Evolutionary conservation across 495 filamentous ascomycete species (phyloP).

Genomic region (Penicillium bovifimosum): DNA sequence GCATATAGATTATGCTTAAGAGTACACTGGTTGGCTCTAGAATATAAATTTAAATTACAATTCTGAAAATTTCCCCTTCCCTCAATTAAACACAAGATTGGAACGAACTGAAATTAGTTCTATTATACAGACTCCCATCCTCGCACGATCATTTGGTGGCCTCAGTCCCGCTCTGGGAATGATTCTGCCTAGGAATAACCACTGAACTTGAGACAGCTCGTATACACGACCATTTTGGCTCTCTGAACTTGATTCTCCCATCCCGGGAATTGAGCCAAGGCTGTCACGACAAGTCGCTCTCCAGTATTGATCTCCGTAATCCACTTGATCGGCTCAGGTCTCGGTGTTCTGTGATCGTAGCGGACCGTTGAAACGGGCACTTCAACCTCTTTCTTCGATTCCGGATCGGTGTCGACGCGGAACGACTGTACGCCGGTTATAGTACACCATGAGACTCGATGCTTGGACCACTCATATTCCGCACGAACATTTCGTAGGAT

Average conservation of each 20-base stretch:
- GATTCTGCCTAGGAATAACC: not conserved
- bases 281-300: not conserved
- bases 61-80: not conserved
- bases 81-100: not conserved
- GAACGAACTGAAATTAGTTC: no score
- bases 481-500: conserved; percentile 1
- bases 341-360: not conserved
- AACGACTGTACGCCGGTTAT: not conserved
- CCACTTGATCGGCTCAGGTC: not conserved
- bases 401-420: not conserved
- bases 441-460: not conserved
- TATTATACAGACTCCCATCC: no score
- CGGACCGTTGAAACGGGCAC: not conserved
- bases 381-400: not conserved
- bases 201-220: not conserved
- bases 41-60: conserved; percentile 8
- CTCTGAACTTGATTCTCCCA: not conserved
- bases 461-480: not conserved
- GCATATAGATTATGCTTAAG: conserved; percentile 5
- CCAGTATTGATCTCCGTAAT: conserved; percentile 1
- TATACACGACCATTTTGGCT: not conserved
- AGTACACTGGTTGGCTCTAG: conserved; percentile 6
- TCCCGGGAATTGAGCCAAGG: not conserved
- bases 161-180: no score
- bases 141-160: no score